Evolutionary conservation across 1,139 yeast genomes (phyloP).

Genomic region (Zygoascus hellenicus): DNA sequence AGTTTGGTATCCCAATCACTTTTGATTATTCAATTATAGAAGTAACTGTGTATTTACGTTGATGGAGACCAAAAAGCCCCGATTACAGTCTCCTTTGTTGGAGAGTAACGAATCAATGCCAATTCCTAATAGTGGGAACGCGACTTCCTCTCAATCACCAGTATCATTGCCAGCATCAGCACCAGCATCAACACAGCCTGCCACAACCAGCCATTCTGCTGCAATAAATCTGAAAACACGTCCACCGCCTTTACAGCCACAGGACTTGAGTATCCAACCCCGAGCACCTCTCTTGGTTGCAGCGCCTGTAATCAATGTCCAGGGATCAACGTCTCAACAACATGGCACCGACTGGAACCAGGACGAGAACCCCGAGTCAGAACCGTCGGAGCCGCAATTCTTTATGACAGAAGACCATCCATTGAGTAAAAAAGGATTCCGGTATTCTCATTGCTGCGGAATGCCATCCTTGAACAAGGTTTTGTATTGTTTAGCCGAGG

Average conservation of each 20-base stretch:
- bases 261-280: constrained; percentile 20
- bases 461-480: constrained; percentile 54
- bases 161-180: not conserved
- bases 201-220: too few species aligned
- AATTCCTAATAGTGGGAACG: not conserved
- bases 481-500: constrained; percentile 68
- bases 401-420: constrained; percentile 70
- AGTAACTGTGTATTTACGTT: too few species aligned
- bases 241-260: constrained; percentile 24
- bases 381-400: constrained; percentile 25
- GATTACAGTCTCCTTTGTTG: not conserved
- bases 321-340: not conserved
- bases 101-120: not conserved
- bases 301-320: constrained; percentile 1
- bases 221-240: constrained; percentile 13
- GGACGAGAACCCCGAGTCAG: not conserved
- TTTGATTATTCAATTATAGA: too few species aligned
- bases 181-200: not conserved
- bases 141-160: not conserved
- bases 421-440: constrained; percentile 70
- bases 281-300: constrained; percentile 18
- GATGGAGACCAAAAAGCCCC: too few species aligned
- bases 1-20: too few species aligned
- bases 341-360: too few species aligned
- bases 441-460: constrained; percentile 75